Conservation (phyloP, 2,329 filamentous ascomycete species). For the Aureobasidium leucospermi region DNA sequence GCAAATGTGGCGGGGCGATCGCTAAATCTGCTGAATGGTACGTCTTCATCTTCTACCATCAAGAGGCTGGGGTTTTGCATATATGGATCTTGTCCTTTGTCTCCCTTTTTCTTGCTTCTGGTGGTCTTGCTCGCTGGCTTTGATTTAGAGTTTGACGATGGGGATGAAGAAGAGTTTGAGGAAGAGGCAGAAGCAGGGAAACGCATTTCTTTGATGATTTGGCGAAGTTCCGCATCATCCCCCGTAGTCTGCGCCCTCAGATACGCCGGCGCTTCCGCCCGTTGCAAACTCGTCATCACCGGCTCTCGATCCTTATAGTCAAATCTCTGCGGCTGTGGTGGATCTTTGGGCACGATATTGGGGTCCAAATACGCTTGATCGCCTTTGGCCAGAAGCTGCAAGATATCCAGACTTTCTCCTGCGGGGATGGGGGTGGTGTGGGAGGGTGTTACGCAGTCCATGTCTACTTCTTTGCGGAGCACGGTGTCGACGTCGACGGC, state of each 20-base stretch:
- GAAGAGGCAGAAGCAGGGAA: constrained; percentile 1
- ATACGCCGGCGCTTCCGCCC: constrained; percentile 51
- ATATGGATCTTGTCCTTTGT: neutral
- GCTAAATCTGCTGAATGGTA: neutral
- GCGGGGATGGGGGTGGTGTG: constrained; percentile 70
- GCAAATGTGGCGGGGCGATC: neutral
- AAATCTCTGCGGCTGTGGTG: constrained; percentile 56
- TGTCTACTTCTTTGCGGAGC: constrained; percentile 94
- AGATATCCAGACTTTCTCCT: constrained; percentile 82
- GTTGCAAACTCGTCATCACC: constrained; percentile 65
- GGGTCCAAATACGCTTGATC: constrained; percentile 62
- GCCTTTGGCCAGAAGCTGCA: constrained; percentile 67
- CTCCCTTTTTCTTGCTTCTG: neutral
- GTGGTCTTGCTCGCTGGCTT: neutral
- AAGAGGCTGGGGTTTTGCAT: constrained; percentile 13
- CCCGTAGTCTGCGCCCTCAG: constrained; percentile 77
- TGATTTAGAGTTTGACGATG: neutral
- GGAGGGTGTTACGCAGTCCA: constrained; percentile 92
- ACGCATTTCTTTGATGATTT: constrained; percentile 56
- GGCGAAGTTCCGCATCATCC: constrained; percentile 64
- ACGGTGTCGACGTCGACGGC: constrained; percentile 93
- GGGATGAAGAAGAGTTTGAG: neutral
- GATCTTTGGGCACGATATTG: constrained; percentile 46
- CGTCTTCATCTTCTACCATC: constrained; percentile 3
- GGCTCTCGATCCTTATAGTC: constrained; percentile 63